Base-by-base conservation (phyloP, 2,329 filamentous ascomycete genomes). In the Geoglossum cookeanum region DNA sequence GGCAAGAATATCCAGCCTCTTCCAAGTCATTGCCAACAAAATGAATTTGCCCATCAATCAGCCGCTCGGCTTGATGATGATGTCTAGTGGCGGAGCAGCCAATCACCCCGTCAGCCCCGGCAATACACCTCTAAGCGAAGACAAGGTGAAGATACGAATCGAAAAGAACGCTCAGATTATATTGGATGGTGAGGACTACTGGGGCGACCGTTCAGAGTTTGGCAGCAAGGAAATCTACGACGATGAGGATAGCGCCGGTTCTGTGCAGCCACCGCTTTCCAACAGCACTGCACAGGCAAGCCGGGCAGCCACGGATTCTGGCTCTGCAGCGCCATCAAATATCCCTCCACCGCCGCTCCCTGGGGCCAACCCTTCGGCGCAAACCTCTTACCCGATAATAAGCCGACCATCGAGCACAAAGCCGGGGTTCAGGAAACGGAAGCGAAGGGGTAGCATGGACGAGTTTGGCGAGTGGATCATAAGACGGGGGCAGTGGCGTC, bases 21-120 rank as follows among this genome's bases (percentile, higher is more conserved):
- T 94, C 61, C 83, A 87, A 63, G 83, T 94, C 7, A 77, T 95
- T n/a, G 80, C 85, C 1, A 83, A 83, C 37, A 94, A 91, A 67
- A 78, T 92, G 62, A 85, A 83, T 60, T 68, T 89, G 4, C 80
- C 84, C 0, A 69, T 72, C 13, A 73, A 71, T 8, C 70, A 74
- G 27, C 79, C 84, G 0, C 68, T 85, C 0, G 83, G 84, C 6
- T 70, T 86, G 42, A 74, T 86, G 67, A 83, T 85, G 78, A 72
- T 78, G 53, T 74, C 78, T 3, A 66, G 66, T 1, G 69, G 68
- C n/a, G 81, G 78, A 9, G 76, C 78, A 5, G 73, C 73, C 48
- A 79, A 75, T 59, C 79, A 81, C 63, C 78, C 82, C 0, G 74
- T 79, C 0, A 82, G 79, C 22, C 84, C 85, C 0, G 83, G 82